Evolutionary conservation across 2,329 filamentous ascomycete genomes (phyloP).

Genomic region (Fusarium beomiforme): DNA sequence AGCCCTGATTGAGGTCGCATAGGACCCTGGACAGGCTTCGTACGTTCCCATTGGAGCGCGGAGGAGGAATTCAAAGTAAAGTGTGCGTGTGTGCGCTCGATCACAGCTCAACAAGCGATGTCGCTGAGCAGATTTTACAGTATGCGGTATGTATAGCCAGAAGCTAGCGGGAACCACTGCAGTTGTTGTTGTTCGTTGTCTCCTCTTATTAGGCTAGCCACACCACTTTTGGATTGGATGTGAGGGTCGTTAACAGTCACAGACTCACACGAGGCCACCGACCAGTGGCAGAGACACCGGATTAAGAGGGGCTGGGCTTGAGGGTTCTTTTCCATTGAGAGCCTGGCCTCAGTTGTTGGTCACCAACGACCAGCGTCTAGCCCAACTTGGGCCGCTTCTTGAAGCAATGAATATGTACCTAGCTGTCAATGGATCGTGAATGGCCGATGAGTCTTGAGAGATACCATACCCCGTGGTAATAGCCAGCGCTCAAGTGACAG

Average conservation of each 20-base stretch:
- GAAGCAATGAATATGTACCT: slow-evolving; percentile 40
- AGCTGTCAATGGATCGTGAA: slow-evolving; percentile 38
- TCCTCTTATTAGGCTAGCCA: slow-evolving; percentile 17
- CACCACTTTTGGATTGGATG: slow-evolving; percentile 31
- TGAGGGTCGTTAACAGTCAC: slow-evolving; percentile 35
- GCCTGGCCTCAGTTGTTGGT: slow-evolving; percentile 37
- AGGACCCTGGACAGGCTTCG: slow-evolving; percentile 31
- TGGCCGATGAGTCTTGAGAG: slow-evolving; percentile 31
- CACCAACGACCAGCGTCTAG: slow-evolving; percentile 40
- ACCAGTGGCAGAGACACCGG: slow-evolving; percentile 25
- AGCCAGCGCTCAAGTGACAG: slow-evolving; percentile 23
- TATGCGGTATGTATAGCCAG: background rate
- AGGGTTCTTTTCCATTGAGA: slow-evolving; percentile 20
- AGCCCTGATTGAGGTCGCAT: slow-evolving; percentile 34
- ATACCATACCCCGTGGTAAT: slow-evolving; percentile 1
- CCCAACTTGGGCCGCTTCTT: slow-evolving; percentile 38
- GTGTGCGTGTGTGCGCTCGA: slow-evolving; percentile 31
- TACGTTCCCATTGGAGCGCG: slow-evolving; percentile 31
- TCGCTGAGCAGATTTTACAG: slow-evolving; percentile 18
- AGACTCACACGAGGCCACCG: slow-evolving; percentile 32
- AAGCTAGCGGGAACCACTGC: slow-evolving; percentile 32
- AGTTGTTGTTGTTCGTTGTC: slow-evolving; percentile 16
- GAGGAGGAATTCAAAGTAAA: slow-evolving; percentile 18
- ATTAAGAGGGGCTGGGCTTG: slow-evolving; percentile 38
- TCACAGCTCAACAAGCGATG: slow-evolving; percentile 35